Base-by-base conservation (phyloP, 768 basidiomycete genomes). In the Serendipita vermifera region DNA sequence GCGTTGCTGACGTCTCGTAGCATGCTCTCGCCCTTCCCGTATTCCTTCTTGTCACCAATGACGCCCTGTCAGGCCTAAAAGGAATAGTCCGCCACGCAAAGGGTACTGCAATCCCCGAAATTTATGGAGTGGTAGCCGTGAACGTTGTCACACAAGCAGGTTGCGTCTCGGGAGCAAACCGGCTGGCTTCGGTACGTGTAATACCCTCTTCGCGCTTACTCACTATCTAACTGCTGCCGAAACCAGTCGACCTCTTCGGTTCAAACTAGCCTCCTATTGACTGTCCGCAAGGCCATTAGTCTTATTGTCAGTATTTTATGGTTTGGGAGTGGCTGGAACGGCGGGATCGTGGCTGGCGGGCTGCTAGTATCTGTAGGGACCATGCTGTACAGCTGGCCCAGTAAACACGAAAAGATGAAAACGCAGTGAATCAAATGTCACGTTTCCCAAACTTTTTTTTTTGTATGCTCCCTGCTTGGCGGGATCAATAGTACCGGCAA, bases 141-240 rank as follows among this genome's bases (percentile, higher is more conserved):
- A 90, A 90, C 64, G 74, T 89, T 17, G 58, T 81, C 13, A 79
- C 86, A 2, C 89, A 90, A 62, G 76, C 84, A 1, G 68, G 85
- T n/a, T 92, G 89, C 63, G 82, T 89, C 3, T 79, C 84, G 0
- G 86, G 87, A 20, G 89, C 89, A 33, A 90, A 89, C 65, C 75
- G 77, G 59, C 70, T 90, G 33, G 81, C 83, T n/a, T 82, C 87
- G 56, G 87, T 89, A 58, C 27, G 84, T 67, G 40, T 20, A n/a
- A 2, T 3, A 36, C n/a, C 35, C 14, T 35, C 27, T 32, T 13
- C 27, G 33, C 51, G n/a, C 55, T 56, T 38, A 7, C 33, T 24
- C 36, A 27, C n/a, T 38, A 26, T 36, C 54, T 29, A 24, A 33
- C n/a, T 26, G 20, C 26, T 55, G 32, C 24, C 36, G 14, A 5